Evolutionary conservation across 768 basidiomycete genomes (phyloP).

Genomic region (Leucosporidium scottii): DNA sequence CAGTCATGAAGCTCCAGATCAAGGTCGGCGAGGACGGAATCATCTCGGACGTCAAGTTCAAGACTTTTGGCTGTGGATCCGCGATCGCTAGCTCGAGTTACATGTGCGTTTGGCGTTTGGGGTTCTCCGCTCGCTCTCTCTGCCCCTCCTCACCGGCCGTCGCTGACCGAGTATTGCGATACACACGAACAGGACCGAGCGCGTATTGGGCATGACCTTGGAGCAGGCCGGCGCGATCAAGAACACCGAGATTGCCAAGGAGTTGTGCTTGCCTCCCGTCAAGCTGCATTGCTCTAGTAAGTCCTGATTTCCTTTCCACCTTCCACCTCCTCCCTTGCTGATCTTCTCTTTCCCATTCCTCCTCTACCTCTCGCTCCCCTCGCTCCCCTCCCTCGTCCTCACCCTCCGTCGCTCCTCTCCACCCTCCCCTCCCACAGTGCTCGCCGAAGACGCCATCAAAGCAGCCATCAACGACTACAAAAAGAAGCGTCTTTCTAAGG

Average conservation of each 20-base stretch:
- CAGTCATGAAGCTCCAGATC: constrained; percentile 98
- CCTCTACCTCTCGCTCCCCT: neutral
- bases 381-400: neutral
- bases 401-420: neutral
- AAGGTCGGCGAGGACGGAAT: constrained; percentile 89
- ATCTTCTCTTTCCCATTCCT: neutral
- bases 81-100: constrained; percentile 97
- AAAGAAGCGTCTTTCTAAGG: constrained; percentile 50
- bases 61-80: constrained; percentile 97
- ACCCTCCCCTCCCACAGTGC: constrained; percentile 47
- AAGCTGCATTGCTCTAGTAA: constrained; percentile 59
- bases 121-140: no score
- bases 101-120: constrained; percentile 52
- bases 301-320: constrained; percentile 39
- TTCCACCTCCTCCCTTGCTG: neutral
- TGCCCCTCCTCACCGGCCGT: no score
- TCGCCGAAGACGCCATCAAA: constrained; percentile 97
- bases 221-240: constrained; percentile 94
- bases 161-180: no score
- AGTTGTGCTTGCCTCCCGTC: constrained; percentile 47
- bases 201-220: constrained; percentile 63
- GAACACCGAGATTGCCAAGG: constrained; percentile 99
- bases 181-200: constrained; percentile 72
- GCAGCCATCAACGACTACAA: constrained; percentile 96
- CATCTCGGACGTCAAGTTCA: constrained; percentile 98